A percentile compares a stretch with the other conserved stretches of the same genome.
Evolutionary conservation across 257 asterid genomes (phyloP).

Genomic region (Plantago major): DNA sequence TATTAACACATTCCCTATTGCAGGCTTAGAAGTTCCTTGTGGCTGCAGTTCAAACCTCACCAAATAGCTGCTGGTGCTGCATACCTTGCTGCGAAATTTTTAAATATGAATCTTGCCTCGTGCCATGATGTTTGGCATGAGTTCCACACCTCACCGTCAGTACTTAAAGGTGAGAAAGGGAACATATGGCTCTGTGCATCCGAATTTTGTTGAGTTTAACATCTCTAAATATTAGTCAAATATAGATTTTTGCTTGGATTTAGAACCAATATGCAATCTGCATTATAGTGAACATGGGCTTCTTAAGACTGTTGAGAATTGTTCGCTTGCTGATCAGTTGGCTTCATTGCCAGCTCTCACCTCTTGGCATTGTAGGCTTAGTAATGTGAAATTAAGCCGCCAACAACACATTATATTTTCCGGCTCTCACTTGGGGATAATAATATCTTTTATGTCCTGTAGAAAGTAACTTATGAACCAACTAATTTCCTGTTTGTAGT

Average conservation of each 20-base stretch:
- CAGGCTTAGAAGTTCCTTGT: constrained; percentile 89
- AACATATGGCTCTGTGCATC: background rate
- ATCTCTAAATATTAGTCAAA: background rate
- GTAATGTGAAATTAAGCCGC: no score
- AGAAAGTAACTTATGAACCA: background rate
- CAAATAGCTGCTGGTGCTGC: constrained; percentile 99
- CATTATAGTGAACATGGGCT: background rate
- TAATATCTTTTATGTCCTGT: no score
- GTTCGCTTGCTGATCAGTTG: no score
- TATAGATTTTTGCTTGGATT: constrained; percentile 3
- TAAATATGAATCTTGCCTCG: constrained; percentile 75
- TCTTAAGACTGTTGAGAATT: no score
- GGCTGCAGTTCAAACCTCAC: constrained; percentile 99
- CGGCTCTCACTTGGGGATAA: background rate
- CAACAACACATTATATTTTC: background rate
- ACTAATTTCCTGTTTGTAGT: constrained; percentile 1
- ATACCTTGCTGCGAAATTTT: constrained; percentile 84
- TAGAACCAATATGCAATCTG: background rate
- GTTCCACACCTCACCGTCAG: constrained; percentile 75
- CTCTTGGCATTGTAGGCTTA: no score
- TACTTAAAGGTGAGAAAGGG: constrained; percentile 59
- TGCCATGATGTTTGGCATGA: constrained; percentile 69
- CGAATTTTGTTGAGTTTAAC: background rate
- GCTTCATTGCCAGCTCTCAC: no score
- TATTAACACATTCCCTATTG: constrained; percentile 25